phyloP scores from a whole-genome alignment of 1,139 yeast genomes.

The Yamadazyma diddensiae region DNA sequence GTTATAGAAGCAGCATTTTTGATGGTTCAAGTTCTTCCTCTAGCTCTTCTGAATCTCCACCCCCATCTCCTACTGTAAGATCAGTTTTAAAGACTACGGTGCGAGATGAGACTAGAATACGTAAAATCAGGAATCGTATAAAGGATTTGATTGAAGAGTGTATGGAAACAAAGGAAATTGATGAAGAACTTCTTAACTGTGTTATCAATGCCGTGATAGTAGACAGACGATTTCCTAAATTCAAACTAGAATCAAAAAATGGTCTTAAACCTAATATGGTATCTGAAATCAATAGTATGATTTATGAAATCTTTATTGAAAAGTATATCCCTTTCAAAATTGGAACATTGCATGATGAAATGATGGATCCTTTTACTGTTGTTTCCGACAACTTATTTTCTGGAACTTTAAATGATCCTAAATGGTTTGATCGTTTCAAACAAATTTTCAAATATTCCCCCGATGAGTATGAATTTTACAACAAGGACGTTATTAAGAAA shows the following conservation, averaged over 20 bases:
- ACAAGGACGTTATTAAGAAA: conserved; percentile 7
- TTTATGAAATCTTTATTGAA: conserved; percentile 4
- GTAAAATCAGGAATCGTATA: too few relatives aligned
- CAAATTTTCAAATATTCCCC: conserved; percentile 13
- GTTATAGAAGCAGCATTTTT: conserved; percentile 1
- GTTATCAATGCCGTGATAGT: conserved; percentile 5
- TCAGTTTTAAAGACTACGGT: conserved; percentile 3
- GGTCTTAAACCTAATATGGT: conserved; percentile 2
- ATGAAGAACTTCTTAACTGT: conserved; percentile 6
- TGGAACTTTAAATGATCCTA: conserved; percentile 6
- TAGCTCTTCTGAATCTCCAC: not conserved
- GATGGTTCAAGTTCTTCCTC: not conserved
- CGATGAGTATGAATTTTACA: conserved; percentile 9
- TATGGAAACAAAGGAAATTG: conserved; percentile 1
- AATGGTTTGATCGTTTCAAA: conserved; percentile 8
- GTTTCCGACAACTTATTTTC: not conserved
- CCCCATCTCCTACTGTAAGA: not conserved
- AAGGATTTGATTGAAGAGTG: not conserved
- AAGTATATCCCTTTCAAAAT: conserved; percentile 4
- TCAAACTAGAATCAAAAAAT: conserved; percentile 3
- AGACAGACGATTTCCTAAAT: conserved; percentile 3
- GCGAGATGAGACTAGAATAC: not conserved
- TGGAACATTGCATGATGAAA: conserved; percentile 5
- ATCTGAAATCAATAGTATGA: conserved; percentile 1
- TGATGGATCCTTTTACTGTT: conserved; percentile 2